Evolutionary conservation across 768 basidiomycete genomes (phyloP), one percentile per base, ranked within the genome.

Genomic region (Phylloporus scabripes): DNA sequence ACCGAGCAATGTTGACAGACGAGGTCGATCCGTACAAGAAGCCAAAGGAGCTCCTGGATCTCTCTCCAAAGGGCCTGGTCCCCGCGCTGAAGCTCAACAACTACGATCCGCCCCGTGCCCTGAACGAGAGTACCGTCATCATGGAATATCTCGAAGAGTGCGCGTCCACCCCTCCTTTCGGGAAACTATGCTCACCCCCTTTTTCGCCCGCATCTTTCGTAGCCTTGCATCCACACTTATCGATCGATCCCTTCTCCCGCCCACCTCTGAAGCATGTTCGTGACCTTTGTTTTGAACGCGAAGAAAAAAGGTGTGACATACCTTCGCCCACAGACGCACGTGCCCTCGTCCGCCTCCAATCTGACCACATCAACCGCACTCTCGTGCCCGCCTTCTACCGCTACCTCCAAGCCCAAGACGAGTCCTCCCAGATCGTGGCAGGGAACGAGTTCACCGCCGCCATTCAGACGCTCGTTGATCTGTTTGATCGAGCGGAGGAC

Each of bases 11-110:
- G 4, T 28, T 23, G 33, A 46, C 50, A 88, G 87, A 84, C 57
- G 87, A 89, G 66, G 84, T 88, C 24, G 84, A 89, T 65, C 85
- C 87, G 17, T 90, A 91, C 71, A 81, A 81, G 67, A 92, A 91
- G 56, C 86, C 89, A 0, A 65, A 79, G 42, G 87, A 87, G 28
- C 76, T 92, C 17, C 72, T 93, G n/a, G 80, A 86, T 32, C 72
- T 89, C 15, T 90, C 87, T 14, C 87, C 89, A 1, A 88, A 87
- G 58, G 88, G 90, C 0, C 74, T 92, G 4, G 87, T 93, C 1
- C 88, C 89, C 0, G 87, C 75, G 0, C 58, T 87, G 24, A 78
- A 74, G 56, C 64, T 89, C 46, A 68, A 81, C 55, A 66, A 67
- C 3, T 79, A 72, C 51, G 62, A 61, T 42, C 83, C 82, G 0